A percentile compares a stretch with the other conserved stretches of the same genome.
Conservation (phyloP, 768 basidiomycete genomes). For the Lentinula edodes region DNA sequence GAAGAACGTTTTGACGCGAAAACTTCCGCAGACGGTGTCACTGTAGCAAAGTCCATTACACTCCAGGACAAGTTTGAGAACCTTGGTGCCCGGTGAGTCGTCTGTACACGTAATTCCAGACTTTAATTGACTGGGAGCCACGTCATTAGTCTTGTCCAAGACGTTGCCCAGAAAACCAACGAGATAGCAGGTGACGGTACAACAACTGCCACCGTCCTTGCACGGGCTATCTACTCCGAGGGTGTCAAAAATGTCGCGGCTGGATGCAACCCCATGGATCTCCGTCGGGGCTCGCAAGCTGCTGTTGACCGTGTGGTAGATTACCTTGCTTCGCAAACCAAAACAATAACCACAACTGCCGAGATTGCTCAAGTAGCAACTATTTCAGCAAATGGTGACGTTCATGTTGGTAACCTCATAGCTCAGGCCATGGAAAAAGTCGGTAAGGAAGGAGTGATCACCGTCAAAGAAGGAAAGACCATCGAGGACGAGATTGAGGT, state of each 20-base stretch:
- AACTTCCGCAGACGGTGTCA: conserved; percentile 78
- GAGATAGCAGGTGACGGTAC: conserved; percentile 97
- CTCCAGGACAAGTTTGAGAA: conserved; percentile 99
- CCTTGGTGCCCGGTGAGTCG: conserved; percentile 83
- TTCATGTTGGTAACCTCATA: conserved; percentile 88
- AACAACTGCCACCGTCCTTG: conserved; percentile 95
- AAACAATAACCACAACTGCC: conserved; percentile 92
- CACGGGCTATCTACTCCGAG: conserved; percentile 96
- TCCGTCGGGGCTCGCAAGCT: conserved; percentile 94
- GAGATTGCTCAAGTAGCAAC: conserved; percentile 99
- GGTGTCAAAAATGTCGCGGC: conserved; percentile 99
- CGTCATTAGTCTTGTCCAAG: conserved; percentile 75
- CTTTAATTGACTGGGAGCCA: conserved; percentile 6
- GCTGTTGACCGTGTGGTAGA: conserved; percentile 94
- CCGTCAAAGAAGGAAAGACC: conserved; percentile 97
- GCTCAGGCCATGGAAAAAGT: conserved; percentile 99
- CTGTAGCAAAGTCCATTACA: conserved; percentile 91
- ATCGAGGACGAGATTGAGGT: conserved; percentile 99
- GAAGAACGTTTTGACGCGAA: neutral
- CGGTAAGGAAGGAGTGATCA: conserved; percentile 99
- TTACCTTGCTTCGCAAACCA: conserved; percentile 82
- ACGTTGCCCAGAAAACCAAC: conserved; percentile 95
- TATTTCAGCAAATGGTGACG: conserved; percentile 79
- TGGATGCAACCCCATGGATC: conserved; percentile 99
- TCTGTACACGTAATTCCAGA: neutral